These are phyloP conservation scores for Geotrichum klebahnii DNA, from an alignment of 1,139 yeast genomes.

Conservation along the genomic window DNA sequence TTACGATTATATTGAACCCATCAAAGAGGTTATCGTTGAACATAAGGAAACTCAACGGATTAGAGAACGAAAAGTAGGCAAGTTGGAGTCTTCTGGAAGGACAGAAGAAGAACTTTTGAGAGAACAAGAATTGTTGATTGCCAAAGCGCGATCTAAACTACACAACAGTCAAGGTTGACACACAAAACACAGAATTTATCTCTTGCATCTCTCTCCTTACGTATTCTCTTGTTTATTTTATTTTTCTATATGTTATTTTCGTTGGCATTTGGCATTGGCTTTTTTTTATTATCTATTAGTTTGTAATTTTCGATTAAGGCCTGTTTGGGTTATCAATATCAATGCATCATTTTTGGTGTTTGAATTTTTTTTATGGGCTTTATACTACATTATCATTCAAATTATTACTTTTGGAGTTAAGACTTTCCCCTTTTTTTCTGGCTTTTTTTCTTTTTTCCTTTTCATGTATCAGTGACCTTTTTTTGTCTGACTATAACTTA, in stretches of 20 bases:
- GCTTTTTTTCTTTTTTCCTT: background rate
- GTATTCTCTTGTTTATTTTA: no score
- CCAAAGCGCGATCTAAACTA: conserved; percentile 67
- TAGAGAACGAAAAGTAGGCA: conserved; percentile 88
- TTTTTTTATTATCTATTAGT: no score
- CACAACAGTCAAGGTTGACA: conserved; percentile 27
- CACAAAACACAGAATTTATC: background rate
- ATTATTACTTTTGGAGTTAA: no score
- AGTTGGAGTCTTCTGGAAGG: conserved; percentile 87
- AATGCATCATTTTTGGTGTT: background rate
- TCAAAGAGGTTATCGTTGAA: conserved; percentile 75
- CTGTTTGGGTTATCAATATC: background rate
- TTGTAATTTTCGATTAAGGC: no score
- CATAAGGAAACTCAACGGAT: conserved; percentile 76
- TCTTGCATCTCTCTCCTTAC: no score
- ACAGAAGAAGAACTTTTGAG: conserved; percentile 85
- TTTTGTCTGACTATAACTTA: background rate
- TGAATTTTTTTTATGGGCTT: background rate
- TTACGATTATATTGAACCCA: conserved; percentile 73
- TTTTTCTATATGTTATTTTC: no score
- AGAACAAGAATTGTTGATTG: conserved; percentile 90
- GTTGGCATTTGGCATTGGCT: no score
- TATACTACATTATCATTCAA: no score
- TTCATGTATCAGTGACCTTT: background rate
- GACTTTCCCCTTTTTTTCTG: background rate